Evolutionary conservation across 2,329 filamentous ascomycete genomes (phyloP), one percentile per base, ranked within the genome.

Genomic region (Aureobasidium subglaciale): DNA sequence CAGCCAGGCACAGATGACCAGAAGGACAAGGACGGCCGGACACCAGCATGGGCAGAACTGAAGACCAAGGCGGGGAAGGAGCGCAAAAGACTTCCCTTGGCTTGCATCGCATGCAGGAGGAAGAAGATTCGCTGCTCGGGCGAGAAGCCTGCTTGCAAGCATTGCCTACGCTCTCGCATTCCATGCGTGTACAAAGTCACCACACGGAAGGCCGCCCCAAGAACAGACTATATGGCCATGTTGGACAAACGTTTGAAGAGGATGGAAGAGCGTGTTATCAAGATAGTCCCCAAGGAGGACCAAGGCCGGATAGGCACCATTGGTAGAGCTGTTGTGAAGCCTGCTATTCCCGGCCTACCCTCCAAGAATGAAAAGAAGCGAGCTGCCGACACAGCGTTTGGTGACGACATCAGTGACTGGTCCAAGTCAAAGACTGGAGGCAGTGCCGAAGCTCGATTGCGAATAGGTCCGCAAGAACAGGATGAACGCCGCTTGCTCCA

Each of bases 181-280:
- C 92, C 92, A 1, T 99, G 93, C 68, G 91, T 97, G 4, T 99
- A 97, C 78, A 97, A 97, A 67, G 90, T 96, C 58, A 97, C 91
- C 0, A 90, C 91, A 4, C 81, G 93, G 58, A 97, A 97, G 70
- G 90, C 92, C 1, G 90, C 91, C 3, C 93, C 93, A 2, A 81
- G 93, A 52, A 97, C 93, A 16, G 93, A 97, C 71, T 97, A 97
- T 71, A 97, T 97, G 93, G 90, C 91, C 38, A 97, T 97, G 90
- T 75, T 97, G 64, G 93, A 97, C 73, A 96, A 96, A 73, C 82
- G 93, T 53, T 71, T 97, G 62, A 96, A 95, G 75, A 81, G 92
- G 56, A 97, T 97, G 93, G 93, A 99, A 71, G 92, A 97, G 65
- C 86, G 92, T 56, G 93, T 97, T 60, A 95, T 97, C 73, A 96